These are phyloP conservation scores for Coemansia sp. DNA, from an alignment of 371 early-diverging fungal genomes.

Conservation along the genomic window DNA sequence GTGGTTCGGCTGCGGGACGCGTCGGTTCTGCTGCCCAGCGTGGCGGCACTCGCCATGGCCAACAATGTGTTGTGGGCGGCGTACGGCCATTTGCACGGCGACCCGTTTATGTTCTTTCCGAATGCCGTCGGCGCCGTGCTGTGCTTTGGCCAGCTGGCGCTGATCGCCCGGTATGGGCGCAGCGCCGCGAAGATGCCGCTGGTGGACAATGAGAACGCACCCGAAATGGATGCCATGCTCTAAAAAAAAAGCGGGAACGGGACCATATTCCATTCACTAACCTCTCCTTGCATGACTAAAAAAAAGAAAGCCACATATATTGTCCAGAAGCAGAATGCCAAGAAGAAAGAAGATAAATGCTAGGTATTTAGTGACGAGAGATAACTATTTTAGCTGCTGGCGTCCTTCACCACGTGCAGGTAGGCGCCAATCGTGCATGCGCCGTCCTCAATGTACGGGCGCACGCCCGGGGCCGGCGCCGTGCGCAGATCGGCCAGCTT, in stretches of 20 bases:
- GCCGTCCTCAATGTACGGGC: conserved; percentile 74
- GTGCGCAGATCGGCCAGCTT: conserved; percentile 58
- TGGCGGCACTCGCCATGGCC: conserved; percentile 23
- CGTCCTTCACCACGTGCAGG: conserved; percentile 82
- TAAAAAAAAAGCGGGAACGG: background rate
- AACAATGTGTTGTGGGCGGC: conserved; percentile 39
- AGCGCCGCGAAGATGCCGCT: conserved; percentile 9
- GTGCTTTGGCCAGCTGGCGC: conserved; percentile 37
- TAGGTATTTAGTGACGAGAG: background rate
- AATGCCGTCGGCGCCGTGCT: conserved; percentile 26
- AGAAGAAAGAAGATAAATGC: background rate
- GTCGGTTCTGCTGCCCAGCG: conserved; percentile 37
- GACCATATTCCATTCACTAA: background rate
- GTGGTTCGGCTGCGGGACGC: conserved; percentile 27
- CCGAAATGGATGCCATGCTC: background rate
- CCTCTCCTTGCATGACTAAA: too few species aligned
- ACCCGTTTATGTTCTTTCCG: conserved; percentile 42
- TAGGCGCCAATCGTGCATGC: conserved; percentile 73
- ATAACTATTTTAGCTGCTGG: conserved; percentile 47
- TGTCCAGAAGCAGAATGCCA: background rate
- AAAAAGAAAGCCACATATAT: background rate
- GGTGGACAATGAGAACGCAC: background rate
- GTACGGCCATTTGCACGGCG: conserved; percentile 27
- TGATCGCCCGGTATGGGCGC: conserved; percentile 37
- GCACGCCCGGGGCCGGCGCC: conserved; percentile 54